A percentile compares a stretch with the other conserved stretches of the same genome.
Evolutionary conservation across 805 yeast genomes (phyloP).

Genomic region (Zygoascus flipseniorum): DNA sequence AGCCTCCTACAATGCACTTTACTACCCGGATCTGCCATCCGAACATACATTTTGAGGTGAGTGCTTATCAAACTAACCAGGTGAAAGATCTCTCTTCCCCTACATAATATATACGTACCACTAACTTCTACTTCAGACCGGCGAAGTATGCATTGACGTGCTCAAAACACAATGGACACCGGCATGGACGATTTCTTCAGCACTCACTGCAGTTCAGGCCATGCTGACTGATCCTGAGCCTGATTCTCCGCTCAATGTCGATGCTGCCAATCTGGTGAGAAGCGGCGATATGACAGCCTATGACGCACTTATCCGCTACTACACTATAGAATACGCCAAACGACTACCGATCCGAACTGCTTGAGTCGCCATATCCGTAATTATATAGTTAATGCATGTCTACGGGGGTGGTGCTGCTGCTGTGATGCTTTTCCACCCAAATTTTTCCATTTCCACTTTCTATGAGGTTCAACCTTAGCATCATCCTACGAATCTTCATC

Average conservation of each 20-base stretch:
- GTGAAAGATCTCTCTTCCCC: neutral
- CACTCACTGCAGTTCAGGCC: constrained; percentile 30
- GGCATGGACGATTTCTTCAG: constrained; percentile 32
- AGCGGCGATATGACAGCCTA: constrained; percentile 24
- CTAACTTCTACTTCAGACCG: constrained; percentile 19
- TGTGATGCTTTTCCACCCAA: too few relatives aligned
- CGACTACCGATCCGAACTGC: neutral
- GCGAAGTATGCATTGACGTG: constrained; percentile 33
- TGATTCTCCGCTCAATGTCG: constrained; percentile 31
- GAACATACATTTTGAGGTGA: constrained; percentile 28
- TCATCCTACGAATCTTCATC: too few relatives aligned
- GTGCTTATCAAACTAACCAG: neutral
- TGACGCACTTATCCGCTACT: constrained; percentile 23
- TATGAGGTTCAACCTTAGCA: too few relatives aligned
- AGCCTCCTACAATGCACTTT: constrained; percentile 42
- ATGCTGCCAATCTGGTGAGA: constrained; percentile 31
- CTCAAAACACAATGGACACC: constrained; percentile 32
- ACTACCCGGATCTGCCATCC: constrained; percentile 29
- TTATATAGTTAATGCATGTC: too few relatives aligned
- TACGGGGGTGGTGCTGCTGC: too few relatives aligned
- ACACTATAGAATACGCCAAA: constrained; percentile 19
- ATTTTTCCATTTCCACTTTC: too few relatives aligned
- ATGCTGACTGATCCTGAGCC: constrained; percentile 32
- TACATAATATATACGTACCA: neutral
- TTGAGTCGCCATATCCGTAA: too few relatives aligned